Percentiles rank a stretch among this genome's conserved stretches.
Evolutionary conservation across 768 basidiomycete genomes (phyloP).

Genomic region (Leccinum broughii): DNA sequence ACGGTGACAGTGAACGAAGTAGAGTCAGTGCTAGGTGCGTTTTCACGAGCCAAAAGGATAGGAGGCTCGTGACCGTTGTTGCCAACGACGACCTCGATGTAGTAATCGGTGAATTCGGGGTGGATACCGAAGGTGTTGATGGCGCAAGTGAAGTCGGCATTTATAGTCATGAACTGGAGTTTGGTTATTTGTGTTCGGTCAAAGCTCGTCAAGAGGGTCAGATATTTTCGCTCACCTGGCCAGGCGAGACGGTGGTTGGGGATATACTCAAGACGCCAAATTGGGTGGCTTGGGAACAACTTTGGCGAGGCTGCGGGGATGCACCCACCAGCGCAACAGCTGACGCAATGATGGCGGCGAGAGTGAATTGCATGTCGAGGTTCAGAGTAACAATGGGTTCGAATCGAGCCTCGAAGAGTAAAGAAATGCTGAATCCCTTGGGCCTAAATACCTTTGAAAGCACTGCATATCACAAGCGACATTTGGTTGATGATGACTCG

Average conservation of each 20-base stretch:
- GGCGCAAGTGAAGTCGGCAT: conserved; percentile 30
- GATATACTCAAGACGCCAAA: conserved; percentile 22
- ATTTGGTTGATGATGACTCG: background rate
- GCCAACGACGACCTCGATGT: conserved; percentile 34
- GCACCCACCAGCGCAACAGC: conserved; percentile 18
- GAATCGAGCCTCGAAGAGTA: background rate
- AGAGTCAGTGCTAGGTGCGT: background rate
- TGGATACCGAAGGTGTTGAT: conserved; percentile 14
- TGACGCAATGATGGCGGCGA: conserved; percentile 13
- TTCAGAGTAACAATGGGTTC: background rate
- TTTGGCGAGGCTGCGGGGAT: conserved; percentile 21
- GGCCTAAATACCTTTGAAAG: conserved; percentile 13
- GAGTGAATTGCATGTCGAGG: background rate
- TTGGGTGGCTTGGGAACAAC: conserved; percentile 23
- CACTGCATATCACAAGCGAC: conserved; percentile 1
- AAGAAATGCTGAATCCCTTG: background rate
- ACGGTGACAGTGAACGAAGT: background rate
- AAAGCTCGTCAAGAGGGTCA: background rate
- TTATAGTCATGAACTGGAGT: conserved; percentile 21
- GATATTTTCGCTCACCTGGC: conserved; percentile 20
- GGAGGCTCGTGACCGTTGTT: conserved; percentile 35
- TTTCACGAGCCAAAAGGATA: conserved; percentile 21
- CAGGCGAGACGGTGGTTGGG: conserved; percentile 25
- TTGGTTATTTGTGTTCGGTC: conserved; percentile 4
- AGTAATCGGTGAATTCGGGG: conserved; percentile 34